Base-by-base conservation (phyloP, 139 green algal species). In the Diplosphaera chodatii region DNA sequence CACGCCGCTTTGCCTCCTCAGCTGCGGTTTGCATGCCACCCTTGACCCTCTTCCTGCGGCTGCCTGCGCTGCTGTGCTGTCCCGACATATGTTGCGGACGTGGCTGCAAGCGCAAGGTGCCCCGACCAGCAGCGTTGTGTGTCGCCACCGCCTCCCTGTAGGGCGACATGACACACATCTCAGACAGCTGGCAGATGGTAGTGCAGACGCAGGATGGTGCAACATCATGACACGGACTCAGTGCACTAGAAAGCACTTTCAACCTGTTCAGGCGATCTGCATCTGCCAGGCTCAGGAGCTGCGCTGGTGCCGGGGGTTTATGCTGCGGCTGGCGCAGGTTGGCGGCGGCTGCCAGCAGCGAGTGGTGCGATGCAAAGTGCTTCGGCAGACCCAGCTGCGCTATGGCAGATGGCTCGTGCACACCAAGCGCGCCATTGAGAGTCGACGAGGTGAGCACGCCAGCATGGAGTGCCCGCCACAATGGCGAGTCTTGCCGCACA, bases 391-490 rank as follows among this genome's bases (percentile, higher is more conserved):
- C 71, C 15, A 88, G 37, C 33, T 68, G 29, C 66, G 80, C 80
- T 6, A 69, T 72, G 18, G 77, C 76, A 6, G 37, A 34, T 1
- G 32, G 67, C 64, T 92, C 86, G 23, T 84, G 80, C 16, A 92
- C 79, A 8, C 87, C 87, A 34, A 92, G 78, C n/a, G 76, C 81
- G 1, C 67, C 66, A 28, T 80, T 81, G 1, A 91, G 70, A 16
- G 64, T 34, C 40, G 80, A 74, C 20, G 78, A 87, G 56, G 86
- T 91, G 22, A 92, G 77, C 40, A 82, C 56, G 31, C 84, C 87
- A 23, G 68, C 55, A 59, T 92, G 87, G 40, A 92, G 74, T 5
- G 40, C 34, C 3, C 66, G 66, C 87, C 85, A 91, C 25, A 88
- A 66, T 4, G 70, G 20, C 6, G 71, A 75, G 10, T 87, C 84